Evolutionary conservation across 1,139 yeast genomes (phyloP).

Genomic region (Hemisphaericaspora lyxosophila): DNA sequence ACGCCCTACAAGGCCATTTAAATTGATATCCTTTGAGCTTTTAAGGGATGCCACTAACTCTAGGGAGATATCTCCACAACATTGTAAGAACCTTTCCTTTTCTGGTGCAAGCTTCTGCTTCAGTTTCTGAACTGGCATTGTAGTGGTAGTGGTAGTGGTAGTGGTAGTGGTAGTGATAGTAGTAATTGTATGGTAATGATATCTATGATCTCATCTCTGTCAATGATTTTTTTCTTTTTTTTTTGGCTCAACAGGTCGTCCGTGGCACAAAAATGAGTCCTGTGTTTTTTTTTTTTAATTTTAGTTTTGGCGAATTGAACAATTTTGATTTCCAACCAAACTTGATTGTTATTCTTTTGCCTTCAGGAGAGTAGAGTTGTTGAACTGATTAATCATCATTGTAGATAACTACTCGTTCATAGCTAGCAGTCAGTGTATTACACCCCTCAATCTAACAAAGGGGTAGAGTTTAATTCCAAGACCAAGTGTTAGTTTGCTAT

Average conservation of each 20-base stretch:
- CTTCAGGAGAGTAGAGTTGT: too few relatives aligned
- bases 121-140: conserved; percentile 33
- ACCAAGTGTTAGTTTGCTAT: too few relatives aligned
- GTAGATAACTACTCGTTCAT: too few relatives aligned
- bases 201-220: conserved; percentile 1
- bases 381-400: too few relatives aligned
- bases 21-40: conserved; percentile 75
- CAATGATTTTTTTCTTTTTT: neutral
- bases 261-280: too few relatives aligned
- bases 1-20: conserved; percentile 85
- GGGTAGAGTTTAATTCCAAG: too few relatives aligned
- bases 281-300: too few relatives aligned
- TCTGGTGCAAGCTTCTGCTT: conserved; percentile 71
- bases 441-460: too few relatives aligned
- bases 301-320: too few relatives aligned
- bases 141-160: neutral
- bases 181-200: neutral
- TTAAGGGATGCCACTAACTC: conserved; percentile 81
- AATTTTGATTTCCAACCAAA: too few relatives aligned
- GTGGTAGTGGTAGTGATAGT: neutral
- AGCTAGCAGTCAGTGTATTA: too few relatives aligned
- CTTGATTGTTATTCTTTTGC: too few relatives aligned
- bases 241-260: neutral
- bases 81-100: conserved; percentile 87
- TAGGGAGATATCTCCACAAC: conserved; percentile 89